phyloP scores from a whole-genome alignment of 225 moss, liverwort and hornwort genomes.

The Neckera pumila region DNA sequence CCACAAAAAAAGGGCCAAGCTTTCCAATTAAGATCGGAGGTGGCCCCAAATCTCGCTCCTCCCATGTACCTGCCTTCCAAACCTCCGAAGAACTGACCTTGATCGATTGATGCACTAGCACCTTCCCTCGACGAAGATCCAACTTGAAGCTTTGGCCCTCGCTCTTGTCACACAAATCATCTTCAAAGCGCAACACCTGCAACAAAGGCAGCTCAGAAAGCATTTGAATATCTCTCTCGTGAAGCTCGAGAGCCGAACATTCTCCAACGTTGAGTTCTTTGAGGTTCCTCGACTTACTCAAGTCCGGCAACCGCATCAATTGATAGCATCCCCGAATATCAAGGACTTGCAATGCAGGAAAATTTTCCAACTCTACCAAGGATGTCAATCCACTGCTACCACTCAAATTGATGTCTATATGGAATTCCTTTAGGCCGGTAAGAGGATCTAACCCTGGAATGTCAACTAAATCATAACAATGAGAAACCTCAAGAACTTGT shows the following conservation, averaged over 20 bases:
- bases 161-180: no score
- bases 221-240: background rate
- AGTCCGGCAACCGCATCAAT: accelerated
- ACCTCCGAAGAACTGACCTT: no score
- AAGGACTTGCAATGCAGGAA: accelerated
- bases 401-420: no score
- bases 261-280: accelerated
- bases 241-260: background rate
- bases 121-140: background rate
- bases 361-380: background rate
- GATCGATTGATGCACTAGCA: background rate
- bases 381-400: background rate
- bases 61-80: no score
- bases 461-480: no score
- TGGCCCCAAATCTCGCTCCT: background rate
- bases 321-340: accelerated
- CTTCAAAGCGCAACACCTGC: accelerated
- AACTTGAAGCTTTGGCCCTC: accelerated
- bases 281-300: background rate
- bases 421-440: no score
- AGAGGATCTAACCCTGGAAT: no score
- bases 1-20: background rate
- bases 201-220: background rate
- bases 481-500: no score
- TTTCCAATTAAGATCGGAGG: accelerated